A percentile compares a stretch with the other conserved stretches of the same genome.
phyloP scores from a whole-genome alignment of 2,329 filamentous ascomycete genomes.

The Colletotrichum gloeosporioides region DNA sequence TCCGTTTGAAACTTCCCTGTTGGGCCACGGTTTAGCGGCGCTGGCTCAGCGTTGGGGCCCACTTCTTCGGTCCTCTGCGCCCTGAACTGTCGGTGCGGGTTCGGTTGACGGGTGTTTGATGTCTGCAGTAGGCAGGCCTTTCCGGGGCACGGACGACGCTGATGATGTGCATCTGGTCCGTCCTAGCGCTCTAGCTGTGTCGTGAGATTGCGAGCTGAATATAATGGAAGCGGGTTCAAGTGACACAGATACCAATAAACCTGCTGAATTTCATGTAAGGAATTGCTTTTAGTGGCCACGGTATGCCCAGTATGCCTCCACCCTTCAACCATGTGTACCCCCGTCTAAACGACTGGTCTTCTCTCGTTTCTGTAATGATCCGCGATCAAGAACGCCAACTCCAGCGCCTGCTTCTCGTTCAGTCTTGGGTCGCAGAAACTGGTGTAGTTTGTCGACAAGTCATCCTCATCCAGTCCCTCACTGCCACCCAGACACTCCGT shows the following conservation, averaged over 20 bases:
- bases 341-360: conserved; percentile 16
- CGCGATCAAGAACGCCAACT: conserved; percentile 92
- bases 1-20: conserved; percentile 19
- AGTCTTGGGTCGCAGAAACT: conserved; percentile 94
- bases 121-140: background rate
- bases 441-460: conserved; percentile 89
- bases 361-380: conserved; percentile 68
- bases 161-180: background rate
- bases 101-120: background rate
- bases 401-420: conserved; percentile 97
- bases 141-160: background rate
- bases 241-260: background rate
- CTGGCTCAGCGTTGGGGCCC: background rate
- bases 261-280: background rate
- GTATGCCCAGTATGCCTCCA: background rate
- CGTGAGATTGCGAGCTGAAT: background rate
- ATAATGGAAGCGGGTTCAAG: background rate
- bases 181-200: background rate
- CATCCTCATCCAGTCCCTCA: conserved; percentile 84
- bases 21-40: background rate
- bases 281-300: conserved; percentile 2
- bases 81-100: background rate
- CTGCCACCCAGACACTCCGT: conserved; percentile 95
- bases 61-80: background rate
- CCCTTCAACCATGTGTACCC: background rate